A percentile compares a stretch with the other conserved stretches of the same genome.
Evolutionary conservation across 495 filamentous ascomycete genomes (phyloP).

Genomic region (Chaetomidium leptoderma): DNA sequence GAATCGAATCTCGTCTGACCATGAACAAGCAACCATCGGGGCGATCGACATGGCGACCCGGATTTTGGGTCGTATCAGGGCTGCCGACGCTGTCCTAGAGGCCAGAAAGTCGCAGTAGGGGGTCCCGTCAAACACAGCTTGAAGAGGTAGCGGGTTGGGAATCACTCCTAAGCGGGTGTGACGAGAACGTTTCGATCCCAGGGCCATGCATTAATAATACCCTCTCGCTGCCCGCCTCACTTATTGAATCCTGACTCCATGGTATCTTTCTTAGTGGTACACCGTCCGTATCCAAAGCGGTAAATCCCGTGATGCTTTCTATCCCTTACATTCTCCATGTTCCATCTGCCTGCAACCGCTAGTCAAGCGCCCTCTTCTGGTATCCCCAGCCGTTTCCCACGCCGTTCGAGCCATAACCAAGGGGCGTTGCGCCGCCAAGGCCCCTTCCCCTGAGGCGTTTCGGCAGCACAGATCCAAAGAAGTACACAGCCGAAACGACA

Average conservation of each 20-base stretch:
- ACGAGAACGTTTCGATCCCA: background rate
- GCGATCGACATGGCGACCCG: conserved; percentile 40
- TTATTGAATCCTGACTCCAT: conserved; percentile 1
- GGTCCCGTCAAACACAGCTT: background rate
- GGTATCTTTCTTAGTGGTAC: conserved; percentile 10
- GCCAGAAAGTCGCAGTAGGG: background rate
- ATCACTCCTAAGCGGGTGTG: no score
- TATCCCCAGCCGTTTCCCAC: conserved; percentile 56
- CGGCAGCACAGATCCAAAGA: conserved; percentile 60
- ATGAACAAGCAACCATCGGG: conserved; percentile 35
- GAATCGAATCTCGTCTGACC: conserved; percentile 6
- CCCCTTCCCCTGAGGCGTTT: conserved; percentile 44
- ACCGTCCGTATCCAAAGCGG: background rate
- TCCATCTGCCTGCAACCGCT: background rate
- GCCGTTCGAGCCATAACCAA: conserved; percentile 45
- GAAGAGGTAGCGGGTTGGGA: background rate
- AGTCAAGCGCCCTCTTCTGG: conserved; percentile 44
- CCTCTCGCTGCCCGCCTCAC: no score
- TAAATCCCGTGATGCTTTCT: no score
- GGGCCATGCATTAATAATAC: background rate
- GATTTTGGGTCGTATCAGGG: conserved; percentile 35
- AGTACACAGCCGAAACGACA: conserved; percentile 54
- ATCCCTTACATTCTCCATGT: background rate
- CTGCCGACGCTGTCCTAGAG: conserved; percentile 30
- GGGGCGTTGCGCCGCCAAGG: conserved; percentile 52